phyloP scores from a whole-genome alignment of 768 basidiomycete species.

The Pluteus cervinus region DNA sequence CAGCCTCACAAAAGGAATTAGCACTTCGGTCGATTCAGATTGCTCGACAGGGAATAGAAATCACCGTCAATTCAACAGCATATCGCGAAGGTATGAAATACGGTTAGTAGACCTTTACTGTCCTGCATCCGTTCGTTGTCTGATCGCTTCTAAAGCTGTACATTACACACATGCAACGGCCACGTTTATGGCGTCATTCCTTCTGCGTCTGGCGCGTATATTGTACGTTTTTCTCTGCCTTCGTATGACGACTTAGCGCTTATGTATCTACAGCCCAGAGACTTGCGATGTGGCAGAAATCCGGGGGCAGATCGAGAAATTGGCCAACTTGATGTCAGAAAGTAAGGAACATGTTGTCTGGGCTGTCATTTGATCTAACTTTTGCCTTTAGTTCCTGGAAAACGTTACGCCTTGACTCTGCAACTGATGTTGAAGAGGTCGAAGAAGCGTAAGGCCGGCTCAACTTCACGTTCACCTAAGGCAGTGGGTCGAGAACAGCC shows the following conservation, averaged over 20 bases:
- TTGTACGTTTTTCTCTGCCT: conserved; percentile 64
- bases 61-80: conserved; percentile 76
- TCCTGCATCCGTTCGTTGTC: background rate
- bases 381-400: conserved; percentile 70
- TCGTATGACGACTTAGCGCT: conserved; percentile 1
- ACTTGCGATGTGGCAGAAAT: conserved; percentile 77
- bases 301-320: conserved; percentile 68
- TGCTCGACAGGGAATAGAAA: conserved; percentile 74
- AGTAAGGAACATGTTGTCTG: conserved; percentile 44
- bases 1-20: conserved; percentile 65
- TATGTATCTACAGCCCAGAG: conserved; percentile 51
- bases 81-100: conserved; percentile 93
- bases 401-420: conserved; percentile 86
- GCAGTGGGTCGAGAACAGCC: conserved; percentile 49
- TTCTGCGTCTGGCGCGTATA: conserved; percentile 78
- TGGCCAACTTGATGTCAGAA: conserved; percentile 70
- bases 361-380: background rate
- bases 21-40: conserved; percentile 81
- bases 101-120: conserved; percentile 38
- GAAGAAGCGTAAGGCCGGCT: conserved; percentile 51
- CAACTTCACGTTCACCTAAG: conserved; percentile 58
- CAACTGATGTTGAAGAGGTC: conserved; percentile 84
- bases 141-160: conserved; percentile 47
- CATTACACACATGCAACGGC: conserved; percentile 90
- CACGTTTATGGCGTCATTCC: conserved; percentile 88